Base-by-base conservation (phyloP, 345 rosid genomes). In the Camelina hispida region DNA sequence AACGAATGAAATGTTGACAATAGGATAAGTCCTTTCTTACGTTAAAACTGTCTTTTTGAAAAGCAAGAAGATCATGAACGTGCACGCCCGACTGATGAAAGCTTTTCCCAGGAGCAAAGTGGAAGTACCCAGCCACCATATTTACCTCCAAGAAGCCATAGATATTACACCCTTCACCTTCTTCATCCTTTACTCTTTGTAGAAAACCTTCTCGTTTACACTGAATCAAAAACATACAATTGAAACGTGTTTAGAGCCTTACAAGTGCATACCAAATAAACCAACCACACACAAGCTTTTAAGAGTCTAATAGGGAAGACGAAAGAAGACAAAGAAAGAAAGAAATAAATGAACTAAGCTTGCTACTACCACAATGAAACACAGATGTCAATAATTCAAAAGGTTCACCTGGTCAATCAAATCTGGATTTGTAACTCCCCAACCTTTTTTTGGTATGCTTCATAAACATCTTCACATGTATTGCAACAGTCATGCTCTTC, bases 31-130 rank as follows among this genome's bases (percentile, higher is more conserved):
- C 15, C 4, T 34, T 35, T 35, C 91, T 82, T 86, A 95, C 98
- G 75, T 95, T 95, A 68, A 92, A 93, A 72, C 85, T 88, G 65
- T 90, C 97, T 83, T 83, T 88, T 53, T 93, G 96, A 81, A 93
- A 88, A 25, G 93, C 85, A 79, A 89, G 86, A 78, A 87, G 83
- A 84, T 93, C 98, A 60, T 95, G 96, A 46, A 90, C 88, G 71
- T 90, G 97, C 72, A 90, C 89, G n/a, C 87, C 88, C 35, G 93
- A 84, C 72, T 93, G 96, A 74, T 90, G 97, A 83, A 95, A 92
- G 88, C 99, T 95, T 84, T 95, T 95, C 76, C 97, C 98, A 52
- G 98, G 98, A 65, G 99, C 96, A 87, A 95, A 95, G 77, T 95
- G 97, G 75, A 93, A 95, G 81, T 90, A 90, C 37, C 97, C 99